phyloP scores from a whole-genome alignment of 2,329 filamentous ascomycete genomes.

The Alternaria infectoria region DNA sequence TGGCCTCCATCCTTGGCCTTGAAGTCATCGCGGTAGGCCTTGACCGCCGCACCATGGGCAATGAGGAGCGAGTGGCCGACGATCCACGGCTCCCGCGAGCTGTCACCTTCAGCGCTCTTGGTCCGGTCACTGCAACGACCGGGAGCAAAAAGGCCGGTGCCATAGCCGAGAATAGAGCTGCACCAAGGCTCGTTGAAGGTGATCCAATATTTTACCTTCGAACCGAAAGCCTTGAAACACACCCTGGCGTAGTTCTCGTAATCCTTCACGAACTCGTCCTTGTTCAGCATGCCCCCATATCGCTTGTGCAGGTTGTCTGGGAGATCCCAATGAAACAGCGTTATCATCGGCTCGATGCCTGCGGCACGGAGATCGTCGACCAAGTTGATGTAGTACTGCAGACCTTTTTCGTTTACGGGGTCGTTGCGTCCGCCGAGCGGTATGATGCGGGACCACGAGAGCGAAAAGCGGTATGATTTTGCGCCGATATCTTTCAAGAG shows the following conservation, averaged over 20 bases:
- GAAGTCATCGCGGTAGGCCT: constrained; percentile 83
- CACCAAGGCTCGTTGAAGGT: constrained; percentile 93
- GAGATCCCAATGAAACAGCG: constrained; percentile 87
- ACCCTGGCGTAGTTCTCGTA: constrained; percentile 79
- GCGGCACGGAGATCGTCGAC: constrained; percentile 78
- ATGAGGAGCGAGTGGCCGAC: constrained; percentile 81
- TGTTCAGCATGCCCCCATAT: constrained; percentile 82
- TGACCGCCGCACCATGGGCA: constrained; percentile 80
- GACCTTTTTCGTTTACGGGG: constrained; percentile 77
- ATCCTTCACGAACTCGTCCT: constrained; percentile 81
- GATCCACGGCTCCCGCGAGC: constrained; percentile 78
- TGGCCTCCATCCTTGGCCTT: constrained; percentile 73
- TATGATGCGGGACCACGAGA: constrained; percentile 84
- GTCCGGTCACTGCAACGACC: constrained; percentile 79
- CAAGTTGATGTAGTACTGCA: constrained; percentile 79
- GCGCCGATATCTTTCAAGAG: constrained; percentile 77
- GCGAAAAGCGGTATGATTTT: constrained; percentile 80
- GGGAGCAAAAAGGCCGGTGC: constrained; percentile 77
- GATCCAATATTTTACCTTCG: constrained; percentile 85
- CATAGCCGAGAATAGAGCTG: constrained; percentile 80
- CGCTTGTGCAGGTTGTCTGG: constrained; percentile 78
- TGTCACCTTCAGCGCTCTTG: constrained; percentile 75
- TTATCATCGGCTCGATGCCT: constrained; percentile 81
- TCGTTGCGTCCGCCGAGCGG: constrained; percentile 84
- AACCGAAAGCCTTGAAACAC: constrained; percentile 73